Evolutionary conservation across 306 rosid species (phyloP).

Genomic region (Echinosophora koreensis): DNA sequence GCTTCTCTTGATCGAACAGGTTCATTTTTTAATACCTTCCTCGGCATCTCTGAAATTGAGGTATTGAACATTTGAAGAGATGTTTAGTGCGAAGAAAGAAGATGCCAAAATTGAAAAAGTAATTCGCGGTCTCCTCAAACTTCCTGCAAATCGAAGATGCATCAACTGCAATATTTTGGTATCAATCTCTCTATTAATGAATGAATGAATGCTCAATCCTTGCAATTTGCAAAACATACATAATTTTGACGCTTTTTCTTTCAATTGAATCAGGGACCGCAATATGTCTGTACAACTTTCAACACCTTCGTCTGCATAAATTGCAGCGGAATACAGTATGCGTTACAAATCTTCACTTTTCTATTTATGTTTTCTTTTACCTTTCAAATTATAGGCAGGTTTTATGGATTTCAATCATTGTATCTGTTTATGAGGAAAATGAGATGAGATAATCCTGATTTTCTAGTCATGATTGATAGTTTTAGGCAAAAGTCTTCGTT

Average conservation of each 20-base stretch:
- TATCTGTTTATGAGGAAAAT: neutral
- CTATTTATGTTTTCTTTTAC: neutral
- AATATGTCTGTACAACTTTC: constrained; percentile 91
- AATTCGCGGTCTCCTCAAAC: constrained; percentile 76
- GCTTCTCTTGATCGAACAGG: constrained; percentile 33
- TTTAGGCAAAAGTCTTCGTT: too few species aligned
- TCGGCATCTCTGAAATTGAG: constrained; percentile 10
- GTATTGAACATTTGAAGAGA: constrained; percentile 48
- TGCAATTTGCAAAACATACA: too few species aligned
- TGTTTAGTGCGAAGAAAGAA: constrained; percentile 73
- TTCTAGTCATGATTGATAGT: neutral
- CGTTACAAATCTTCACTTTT: neutral
- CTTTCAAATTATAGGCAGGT: neutral
- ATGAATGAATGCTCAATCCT: neutral
- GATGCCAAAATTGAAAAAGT: constrained; percentile 70
- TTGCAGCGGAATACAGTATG: constrained; percentile 98
- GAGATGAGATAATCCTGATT: neutral
- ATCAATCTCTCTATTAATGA: constrained; percentile 25
- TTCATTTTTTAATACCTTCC: neutral
- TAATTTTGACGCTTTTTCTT: constrained; percentile 1
- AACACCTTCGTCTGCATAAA: constrained; percentile 84
- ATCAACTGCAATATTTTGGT: constrained; percentile 92
- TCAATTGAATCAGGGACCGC: constrained; percentile 78
- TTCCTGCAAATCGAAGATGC: constrained; percentile 82
- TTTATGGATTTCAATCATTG: neutral